Conservation (phyloP, 768 basidiomycete genomes). For the Fibroporia radiculosa region DNA sequence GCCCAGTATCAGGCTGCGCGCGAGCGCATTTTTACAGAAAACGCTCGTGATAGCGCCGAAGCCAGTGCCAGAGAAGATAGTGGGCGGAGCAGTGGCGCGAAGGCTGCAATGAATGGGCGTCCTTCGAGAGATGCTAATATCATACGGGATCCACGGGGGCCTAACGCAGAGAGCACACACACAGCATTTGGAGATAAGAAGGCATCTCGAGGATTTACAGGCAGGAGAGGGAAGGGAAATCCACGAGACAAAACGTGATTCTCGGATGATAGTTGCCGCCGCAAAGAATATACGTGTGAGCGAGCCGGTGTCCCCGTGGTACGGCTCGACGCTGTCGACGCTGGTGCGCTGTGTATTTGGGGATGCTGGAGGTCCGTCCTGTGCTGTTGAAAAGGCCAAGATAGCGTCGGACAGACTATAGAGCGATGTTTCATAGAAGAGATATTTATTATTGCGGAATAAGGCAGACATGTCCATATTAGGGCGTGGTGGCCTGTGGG, state of each 20-base stretch:
- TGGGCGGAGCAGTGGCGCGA: neutral
- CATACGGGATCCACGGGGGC: slow-evolving; percentile 8
- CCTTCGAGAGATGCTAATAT: slow-evolving; percentile 1
- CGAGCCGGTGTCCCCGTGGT: too few species aligned
- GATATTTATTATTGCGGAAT: too few species aligned
- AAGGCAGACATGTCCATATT: too few species aligned
- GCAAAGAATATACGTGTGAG: too few species aligned
- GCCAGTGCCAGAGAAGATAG: neutral
- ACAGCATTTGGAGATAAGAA: neutral
- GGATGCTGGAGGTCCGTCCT: too few species aligned
- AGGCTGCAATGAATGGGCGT: neutral
- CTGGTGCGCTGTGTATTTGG: too few species aligned
- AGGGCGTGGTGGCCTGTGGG: too few species aligned
- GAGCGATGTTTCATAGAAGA: too few species aligned
- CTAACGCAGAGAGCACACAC: neutral
- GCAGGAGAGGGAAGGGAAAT: slow-evolving; percentile 1
- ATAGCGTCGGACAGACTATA: too few species aligned
- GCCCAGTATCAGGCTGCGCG: slow-evolving; percentile 68
- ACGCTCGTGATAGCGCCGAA: neutral
- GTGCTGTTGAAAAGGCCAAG: too few species aligned
- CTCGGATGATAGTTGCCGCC: too few species aligned
- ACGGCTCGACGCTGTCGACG: too few species aligned
- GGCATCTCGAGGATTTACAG: slow-evolving; percentile 2
- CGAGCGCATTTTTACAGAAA: slow-evolving; percentile 54
- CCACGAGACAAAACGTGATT: neutral